Conservation (phyloP, 2,329 filamentous ascomycete genomes). For the Cladophialophora chaetospira region DNA sequence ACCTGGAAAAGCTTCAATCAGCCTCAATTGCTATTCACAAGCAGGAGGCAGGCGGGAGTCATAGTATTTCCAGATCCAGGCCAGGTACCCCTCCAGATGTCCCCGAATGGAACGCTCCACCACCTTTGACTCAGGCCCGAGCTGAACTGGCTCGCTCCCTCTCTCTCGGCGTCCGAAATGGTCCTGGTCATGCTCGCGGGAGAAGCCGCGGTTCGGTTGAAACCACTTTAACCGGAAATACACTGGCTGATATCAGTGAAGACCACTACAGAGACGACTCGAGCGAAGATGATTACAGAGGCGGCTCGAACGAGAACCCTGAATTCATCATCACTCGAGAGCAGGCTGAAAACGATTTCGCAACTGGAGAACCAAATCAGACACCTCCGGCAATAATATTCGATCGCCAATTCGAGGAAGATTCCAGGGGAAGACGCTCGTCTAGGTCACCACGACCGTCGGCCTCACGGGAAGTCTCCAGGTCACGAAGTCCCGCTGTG, state of each 20-base stretch:
- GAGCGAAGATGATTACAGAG: slow-evolving; percentile 35
- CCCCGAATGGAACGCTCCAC: slow-evolving; percentile 14
- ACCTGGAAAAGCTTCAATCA: slow-evolving; percentile 63
- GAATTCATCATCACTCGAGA: no score
- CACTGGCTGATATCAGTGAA: slow-evolving; percentile 30
- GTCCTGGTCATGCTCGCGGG: slow-evolving; percentile 41
- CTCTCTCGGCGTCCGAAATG: slow-evolving; percentile 44
- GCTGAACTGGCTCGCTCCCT: slow-evolving; percentile 36
- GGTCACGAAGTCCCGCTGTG: slow-evolving; percentile 40
- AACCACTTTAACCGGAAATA: slow-evolving; percentile 27
- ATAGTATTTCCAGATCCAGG: slow-evolving; percentile 15
- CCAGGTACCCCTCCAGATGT: slow-evolving; percentile 13
- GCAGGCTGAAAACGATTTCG: no score
- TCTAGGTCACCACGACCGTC: no score
- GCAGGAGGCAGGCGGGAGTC: slow-evolving; percentile 43
- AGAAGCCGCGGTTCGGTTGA: slow-evolving; percentile 35
- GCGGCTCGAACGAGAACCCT: slow-evolving; percentile 37
- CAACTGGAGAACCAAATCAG: no score
- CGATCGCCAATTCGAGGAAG: no score
- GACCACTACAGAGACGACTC: no score
- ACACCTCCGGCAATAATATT: no score
- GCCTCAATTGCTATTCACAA: slow-evolving; percentile 61
- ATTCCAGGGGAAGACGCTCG: no score
- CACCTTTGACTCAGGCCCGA: neutral
- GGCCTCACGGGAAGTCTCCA: slow-evolving; percentile 33